A percentile compares a stretch with the other conserved stretches of the same genome.
These are phyloP conservation scores for Eudorina sp. DNA, from an alignment of 139 green algal genomes.

Conservation along the genomic window DNA sequence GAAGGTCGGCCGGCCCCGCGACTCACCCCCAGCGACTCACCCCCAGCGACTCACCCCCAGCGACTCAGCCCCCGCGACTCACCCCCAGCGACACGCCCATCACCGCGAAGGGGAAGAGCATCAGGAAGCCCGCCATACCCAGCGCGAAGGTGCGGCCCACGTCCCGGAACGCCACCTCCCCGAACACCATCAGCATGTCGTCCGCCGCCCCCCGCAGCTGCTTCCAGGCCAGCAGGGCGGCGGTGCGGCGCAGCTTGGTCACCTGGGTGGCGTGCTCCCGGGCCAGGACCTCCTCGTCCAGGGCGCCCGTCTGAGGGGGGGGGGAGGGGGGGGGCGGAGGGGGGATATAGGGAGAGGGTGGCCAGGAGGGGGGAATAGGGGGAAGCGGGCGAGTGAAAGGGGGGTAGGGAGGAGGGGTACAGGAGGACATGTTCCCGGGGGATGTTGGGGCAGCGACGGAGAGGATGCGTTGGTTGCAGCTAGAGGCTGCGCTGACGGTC, in stretches of 20 bases:
- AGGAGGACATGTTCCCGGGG: background rate
- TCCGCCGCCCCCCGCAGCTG: slow-evolving; percentile 19
- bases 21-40: too few relatives aligned
- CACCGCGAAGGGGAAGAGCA: slow-evolving; percentile 19
- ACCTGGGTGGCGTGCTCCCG: background rate
- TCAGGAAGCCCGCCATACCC: slow-evolving; percentile 16
- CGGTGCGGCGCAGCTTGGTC: background rate
- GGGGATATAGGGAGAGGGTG: background rate
- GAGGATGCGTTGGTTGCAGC: too few relatives aligned
- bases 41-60: too few relatives aligned
- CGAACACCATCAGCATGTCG: slow-evolving; percentile 38
- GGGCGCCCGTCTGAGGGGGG: slow-evolving; percentile 1
- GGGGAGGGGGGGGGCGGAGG: background rate
- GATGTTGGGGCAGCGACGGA: background rate
- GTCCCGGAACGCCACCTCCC: slow-evolving; percentile 29
- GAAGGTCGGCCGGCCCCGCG: too few relatives aligned
- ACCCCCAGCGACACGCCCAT: background rate
- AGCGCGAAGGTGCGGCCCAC: slow-evolving; percentile 1
- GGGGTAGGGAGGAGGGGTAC: background rate
- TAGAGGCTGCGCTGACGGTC: too few relatives aligned
- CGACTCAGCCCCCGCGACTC: background rate
- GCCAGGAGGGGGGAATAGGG: background rate
- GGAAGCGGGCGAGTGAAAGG: too few relatives aligned
- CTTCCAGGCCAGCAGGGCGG: slow-evolving; percentile 31
- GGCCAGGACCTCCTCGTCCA: slow-evolving; percentile 4